Percentiles rank a stretch among this genome's conserved stretches.
Evolutionary conservation across 805 yeast genomes (phyloP).

Genomic region (Naumovozyma baii): DNA sequence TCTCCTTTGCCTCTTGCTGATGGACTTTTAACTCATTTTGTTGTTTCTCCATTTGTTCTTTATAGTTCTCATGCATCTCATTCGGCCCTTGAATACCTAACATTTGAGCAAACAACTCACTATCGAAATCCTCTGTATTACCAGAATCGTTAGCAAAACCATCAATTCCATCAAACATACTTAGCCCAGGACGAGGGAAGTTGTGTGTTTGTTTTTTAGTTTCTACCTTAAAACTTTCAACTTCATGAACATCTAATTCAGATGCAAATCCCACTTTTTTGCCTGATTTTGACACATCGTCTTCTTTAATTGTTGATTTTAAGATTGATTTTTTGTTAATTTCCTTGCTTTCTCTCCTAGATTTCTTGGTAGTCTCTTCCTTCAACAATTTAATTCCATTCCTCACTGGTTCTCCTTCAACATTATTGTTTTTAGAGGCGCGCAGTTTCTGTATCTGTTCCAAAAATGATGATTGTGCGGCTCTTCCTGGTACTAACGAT

Average conservation of each 20-base stretch:
- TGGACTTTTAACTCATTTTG: slow-evolving; percentile 1
- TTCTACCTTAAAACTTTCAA: slow-evolving; percentile 27
- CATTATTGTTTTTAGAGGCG: not conserved
- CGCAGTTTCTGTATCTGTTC: slow-evolving; percentile 21
- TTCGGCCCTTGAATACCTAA: slow-evolving; percentile 27
- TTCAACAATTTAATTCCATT: slow-evolving; percentile 1
- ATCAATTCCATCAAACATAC: slow-evolving; percentile 2
- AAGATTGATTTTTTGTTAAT: slow-evolving; percentile 5
- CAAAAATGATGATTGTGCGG: slow-evolving; percentile 21
- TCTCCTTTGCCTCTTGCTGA: slow-evolving; percentile 5
- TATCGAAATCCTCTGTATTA: slow-evolving; percentile 23
- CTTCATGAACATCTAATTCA: slow-evolving; percentile 25
- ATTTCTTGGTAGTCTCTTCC: not conserved
- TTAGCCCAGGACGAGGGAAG: slow-evolving; percentile 4
- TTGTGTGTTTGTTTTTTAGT: slow-evolving; percentile 25
- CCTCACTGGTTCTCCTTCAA: not conserved
- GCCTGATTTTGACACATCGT: slow-evolving; percentile 3
- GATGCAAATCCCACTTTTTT: slow-evolving; percentile 29
- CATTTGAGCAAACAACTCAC: slow-evolving; percentile 25
- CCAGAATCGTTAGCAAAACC: slow-evolving; percentile 7
- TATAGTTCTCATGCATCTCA: slow-evolving; percentile 24
- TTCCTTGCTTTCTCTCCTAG: slow-evolving; percentile 3
- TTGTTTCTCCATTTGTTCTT: slow-evolving; percentile 5
- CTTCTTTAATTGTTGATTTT: not conserved
- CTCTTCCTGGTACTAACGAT: slow-evolving; percentile 18